These are phyloP conservation scores for Leptographium galeiforme DNA, from an alignment of 2,329 filamentous ascomycete genomes.

Conservation along the genomic window DNA sequence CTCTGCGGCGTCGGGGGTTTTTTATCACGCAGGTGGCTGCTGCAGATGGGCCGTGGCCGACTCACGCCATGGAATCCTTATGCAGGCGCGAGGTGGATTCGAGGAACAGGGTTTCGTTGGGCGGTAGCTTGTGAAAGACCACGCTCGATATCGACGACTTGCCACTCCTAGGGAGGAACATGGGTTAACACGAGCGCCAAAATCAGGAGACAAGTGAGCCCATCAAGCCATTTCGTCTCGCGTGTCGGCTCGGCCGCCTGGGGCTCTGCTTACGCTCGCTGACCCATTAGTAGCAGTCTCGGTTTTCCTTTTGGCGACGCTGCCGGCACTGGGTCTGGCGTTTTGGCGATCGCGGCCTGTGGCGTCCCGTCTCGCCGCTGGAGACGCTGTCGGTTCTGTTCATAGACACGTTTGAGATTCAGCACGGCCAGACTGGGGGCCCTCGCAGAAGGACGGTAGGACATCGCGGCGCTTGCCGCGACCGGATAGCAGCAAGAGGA, in stretches of 20 bases:
- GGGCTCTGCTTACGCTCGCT: slow-evolving; percentile 55
- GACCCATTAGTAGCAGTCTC: slow-evolving; percentile 83
- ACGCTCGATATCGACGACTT: slow-evolving; percentile 98
- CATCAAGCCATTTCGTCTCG: not conserved
- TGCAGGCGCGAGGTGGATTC: slow-evolving; percentile 91
- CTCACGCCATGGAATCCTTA: slow-evolving; percentile 89
- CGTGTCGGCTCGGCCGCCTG: not conserved
- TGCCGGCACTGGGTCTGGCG: slow-evolving; percentile 29
- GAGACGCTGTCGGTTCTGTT: slow-evolving; percentile 44
- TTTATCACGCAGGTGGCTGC: not conserved
- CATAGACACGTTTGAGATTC: slow-evolving; percentile 48
- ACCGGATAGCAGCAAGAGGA: not conserved
- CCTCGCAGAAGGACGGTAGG: slow-evolving; percentile 13
- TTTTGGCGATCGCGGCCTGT: slow-evolving; percentile 16
- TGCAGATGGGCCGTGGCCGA: slow-evolving; percentile 7
- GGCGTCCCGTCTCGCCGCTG: slow-evolving; percentile 31
- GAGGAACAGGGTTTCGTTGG: slow-evolving; percentile 88
- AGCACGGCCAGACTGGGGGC: slow-evolving; percentile 45
- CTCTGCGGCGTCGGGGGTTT: not conserved
- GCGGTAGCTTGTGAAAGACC: slow-evolving; percentile 96
- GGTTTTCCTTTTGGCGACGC: slow-evolving; percentile 56
- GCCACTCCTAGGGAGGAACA: slow-evolving; percentile 55
- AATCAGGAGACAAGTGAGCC: slow-evolving; percentile 4
- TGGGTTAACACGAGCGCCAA: not conserved
- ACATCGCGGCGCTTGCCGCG: not conserved